Base-by-base conservation (phyloP, 2,329 filamentous ascomycete genomes). In the Fusarium gaditjirri region DNA sequence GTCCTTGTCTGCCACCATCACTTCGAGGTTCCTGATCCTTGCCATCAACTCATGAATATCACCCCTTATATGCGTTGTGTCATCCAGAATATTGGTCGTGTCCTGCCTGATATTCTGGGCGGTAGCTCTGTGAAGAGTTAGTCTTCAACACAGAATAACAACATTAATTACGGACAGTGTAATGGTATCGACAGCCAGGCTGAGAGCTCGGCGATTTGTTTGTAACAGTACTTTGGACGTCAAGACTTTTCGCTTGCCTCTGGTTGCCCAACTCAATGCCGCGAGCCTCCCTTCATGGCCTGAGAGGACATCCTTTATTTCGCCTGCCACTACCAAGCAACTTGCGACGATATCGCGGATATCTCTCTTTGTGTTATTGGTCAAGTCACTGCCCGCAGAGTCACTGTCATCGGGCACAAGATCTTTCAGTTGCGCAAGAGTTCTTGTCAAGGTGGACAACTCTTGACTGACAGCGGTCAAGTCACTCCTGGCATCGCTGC, bases 111-210 rank as follows among this genome's bases (percentile, higher is more conserved):
- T 63, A 16, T 44, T 35, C 13, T 63, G 35, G 4, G 39, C 31
- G 2, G 50, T 68, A 4, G 65, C 41, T 35, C 61, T 61, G n/a
- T 12, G 2, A 14, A 21, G 3, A 13, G 16, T 41, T 6, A 36
- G 31, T 21, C 31, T 35, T 25, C 17, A 35, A 36, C 12, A 8
- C 23, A 3, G 11, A 8, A 16, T 52, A 27, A 16, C 7, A 25
- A 25, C 1, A 3, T 5, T 1, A 10, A 9, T 13, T 25, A 31
- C 43, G n/a, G 21, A 62, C 49, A 68, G 17, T 1, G 64, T 63
- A 6, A 68, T 68, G 0, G 50, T 68, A 3, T 68, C 65, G 11
- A 68, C 39, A 3, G 49, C 57, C 5, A 68, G 19, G 12, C 58
- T 55, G 6, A 63, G 41, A 8, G 43, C 64, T 2, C 64, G 35